Evolutionary conservation across 1,284 basidiomycete species (phyloP), one percentile per base, ranked within the genome.

Genomic region (Anthracocystis walkeri): DNA sequence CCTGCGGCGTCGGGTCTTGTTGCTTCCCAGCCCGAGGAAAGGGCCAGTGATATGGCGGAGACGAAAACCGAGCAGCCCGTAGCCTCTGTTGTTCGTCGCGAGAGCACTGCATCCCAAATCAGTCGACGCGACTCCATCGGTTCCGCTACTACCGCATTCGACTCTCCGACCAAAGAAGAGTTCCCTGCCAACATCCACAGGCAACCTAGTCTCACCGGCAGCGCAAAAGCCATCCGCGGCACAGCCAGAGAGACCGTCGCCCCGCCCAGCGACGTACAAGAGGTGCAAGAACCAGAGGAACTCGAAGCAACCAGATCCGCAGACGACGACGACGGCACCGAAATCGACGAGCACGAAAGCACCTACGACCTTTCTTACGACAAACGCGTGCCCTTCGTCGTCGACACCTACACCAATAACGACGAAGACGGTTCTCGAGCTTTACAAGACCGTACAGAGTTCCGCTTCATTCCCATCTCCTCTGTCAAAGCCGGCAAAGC

Each of bases 61-160:
- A 56, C 41, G 52, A 46, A 41, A 18, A 5, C 25, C 27, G 64
- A 45, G n/a, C 42, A 40, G 10, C 42, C 31, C 3, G 25, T 42
- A 1, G 42, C 48, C 5, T n/a, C 53, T 23, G 23, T 66, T 11
- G 55, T 59, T 21, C 60, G 64, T 10, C 59, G 66, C 16, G 50
- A 59, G 21, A 64, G 63, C 38, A 44, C 58, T n/a, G 69, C 63
- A 2, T 73, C 70, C 14, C 60, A 73, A 35, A 33, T 60, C 10
- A 73, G 67, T 20, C 45, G 76, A 38, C 73, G 66, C 8, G 56
- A 65, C 49, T 79, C 77, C 21, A 71, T 79, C 55, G 73, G 60
- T 5, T 72, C 75, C 6, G 77, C 69, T 2, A 75, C 71, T 12
- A 79, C 77, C 4, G 77, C 77, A 3, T 67, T 79, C 31, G 77